Conservation (phyloP, 2,329 filamentous ascomycete genomes). For the Fusarium succisae region DNA sequence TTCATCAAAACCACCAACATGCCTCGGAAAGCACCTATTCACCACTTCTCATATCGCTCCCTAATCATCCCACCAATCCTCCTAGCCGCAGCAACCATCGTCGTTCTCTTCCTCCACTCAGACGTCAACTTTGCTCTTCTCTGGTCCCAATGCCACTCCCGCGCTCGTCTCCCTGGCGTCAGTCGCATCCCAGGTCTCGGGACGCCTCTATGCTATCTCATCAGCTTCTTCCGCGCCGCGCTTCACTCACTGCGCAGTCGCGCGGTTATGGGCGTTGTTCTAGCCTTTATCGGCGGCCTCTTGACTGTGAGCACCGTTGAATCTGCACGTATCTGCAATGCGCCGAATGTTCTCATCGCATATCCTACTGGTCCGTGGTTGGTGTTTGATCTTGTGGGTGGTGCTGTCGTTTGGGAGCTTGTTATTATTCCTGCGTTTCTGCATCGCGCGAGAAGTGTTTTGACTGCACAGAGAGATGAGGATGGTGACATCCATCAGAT, state of each 20-base stretch:
- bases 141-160: slow-evolving; percentile 63
- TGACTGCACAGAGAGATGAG: slow-evolving; percentile 30
- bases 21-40: slow-evolving; percentile 56
- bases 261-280: slow-evolving; percentile 53
- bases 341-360: slow-evolving; percentile 48
- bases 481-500: slow-evolving; percentile 27
- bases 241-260: slow-evolving; percentile 52
- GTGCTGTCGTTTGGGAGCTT: slow-evolving; percentile 62
- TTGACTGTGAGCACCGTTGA: slow-evolving; percentile 61
- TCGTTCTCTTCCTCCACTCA: slow-evolving; percentile 55
- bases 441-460: slow-evolving; percentile 51
- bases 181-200: slow-evolving; percentile 57
- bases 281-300: slow-evolving; percentile 58
- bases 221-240: slow-evolving; percentile 60
- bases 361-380: slow-evolving; percentile 56
- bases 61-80: slow-evolving; percentile 60
- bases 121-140: slow-evolving; percentile 63
- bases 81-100: slow-evolving; percentile 54
- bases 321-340: slow-evolving; percentile 56
- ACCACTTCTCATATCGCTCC: slow-evolving; percentile 62
- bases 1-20: neutral
- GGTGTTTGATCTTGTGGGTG: slow-evolving; percentile 59
- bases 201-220: slow-evolving; percentile 58
- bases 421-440: slow-evolving; percentile 61
- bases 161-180: slow-evolving; percentile 55